Evolutionary conservation across 805 yeast genomes (phyloP).

Genomic region (Candida xiaguanensis): DNA sequence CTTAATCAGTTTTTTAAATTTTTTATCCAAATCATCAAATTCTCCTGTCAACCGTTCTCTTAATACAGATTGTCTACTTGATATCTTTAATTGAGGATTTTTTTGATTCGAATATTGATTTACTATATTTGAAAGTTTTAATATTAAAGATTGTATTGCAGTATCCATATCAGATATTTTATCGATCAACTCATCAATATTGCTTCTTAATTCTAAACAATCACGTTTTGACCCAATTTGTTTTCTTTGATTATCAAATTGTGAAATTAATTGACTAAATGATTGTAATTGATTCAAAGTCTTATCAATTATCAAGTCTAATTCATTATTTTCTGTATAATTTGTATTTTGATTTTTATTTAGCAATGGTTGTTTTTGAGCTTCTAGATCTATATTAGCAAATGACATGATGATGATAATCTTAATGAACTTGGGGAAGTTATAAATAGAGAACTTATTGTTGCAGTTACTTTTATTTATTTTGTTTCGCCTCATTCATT

Average conservation of each 20-base stretch:
- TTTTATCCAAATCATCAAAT: slow-evolving; percentile 45
- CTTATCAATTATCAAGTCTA: slow-evolving; percentile 30
- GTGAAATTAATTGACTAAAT: slow-evolving; percentile 48
- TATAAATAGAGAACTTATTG: too few relatives aligned
- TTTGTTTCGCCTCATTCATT: too few relatives aligned
- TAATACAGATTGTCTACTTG: slow-evolving; percentile 40
- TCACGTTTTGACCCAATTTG: slow-evolving; percentile 56
- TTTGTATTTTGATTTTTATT: slow-evolving; percentile 2
- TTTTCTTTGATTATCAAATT: slow-evolving; percentile 45
- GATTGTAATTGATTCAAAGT: slow-evolving; percentile 41
- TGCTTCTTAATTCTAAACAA: slow-evolving; percentile 27
- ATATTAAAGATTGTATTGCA: slow-evolving; percentile 30
- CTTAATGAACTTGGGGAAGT: not conserved
- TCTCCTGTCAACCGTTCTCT: slow-evolving; percentile 56
- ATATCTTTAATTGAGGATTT: slow-evolving; percentile 18
- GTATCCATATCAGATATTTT: slow-evolving; percentile 28
- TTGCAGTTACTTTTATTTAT: too few relatives aligned
- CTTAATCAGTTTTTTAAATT: slow-evolving; percentile 42
- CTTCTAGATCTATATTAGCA: slow-evolving; percentile 50
- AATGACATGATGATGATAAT: too few relatives aligned
- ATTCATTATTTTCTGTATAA: slow-evolving; percentile 18
- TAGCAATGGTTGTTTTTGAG: slow-evolving; percentile 30
- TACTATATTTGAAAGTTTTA: slow-evolving; percentile 23
- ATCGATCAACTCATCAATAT: slow-evolving; percentile 28
- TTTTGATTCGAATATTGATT: slow-evolving; percentile 24